phyloP scores from a whole-genome alignment of 306 rosid species.

The Vigna trinervia region DNA sequence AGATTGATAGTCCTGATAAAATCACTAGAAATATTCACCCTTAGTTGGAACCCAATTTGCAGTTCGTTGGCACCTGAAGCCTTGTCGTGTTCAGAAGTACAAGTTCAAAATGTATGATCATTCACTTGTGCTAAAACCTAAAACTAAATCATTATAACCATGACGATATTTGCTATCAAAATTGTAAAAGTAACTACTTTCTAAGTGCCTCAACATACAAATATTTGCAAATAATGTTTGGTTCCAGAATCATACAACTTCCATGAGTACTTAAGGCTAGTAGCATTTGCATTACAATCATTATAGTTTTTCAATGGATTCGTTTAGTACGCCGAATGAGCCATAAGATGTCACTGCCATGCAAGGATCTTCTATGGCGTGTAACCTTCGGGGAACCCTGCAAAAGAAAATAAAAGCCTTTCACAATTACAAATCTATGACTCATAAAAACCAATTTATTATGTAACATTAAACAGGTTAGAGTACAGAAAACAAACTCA shows the following conservation, averaged over 20 bases:
- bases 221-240: constrained; percentile 1
- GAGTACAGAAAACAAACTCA: constrained; percentile 38
- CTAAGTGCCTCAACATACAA: constrained; percentile 22
- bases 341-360: constrained; percentile 65
- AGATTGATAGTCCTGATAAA: constrained; percentile 34
- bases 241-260: constrained; percentile 19
- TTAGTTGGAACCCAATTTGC: neutral
- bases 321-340: constrained; percentile 63
- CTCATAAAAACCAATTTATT: constrained; percentile 11
- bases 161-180: constrained; percentile 17
- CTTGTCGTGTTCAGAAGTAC: neutral
- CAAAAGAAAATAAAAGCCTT: constrained; percentile 43
- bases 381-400: constrained; percentile 60
- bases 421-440: constrained; percentile 8
- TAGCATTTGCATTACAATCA: neutral
- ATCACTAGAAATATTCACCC: constrained; percentile 18
- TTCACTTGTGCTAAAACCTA: neutral
- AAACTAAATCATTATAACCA: constrained; percentile 22
- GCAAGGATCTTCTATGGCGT: constrained; percentile 64
- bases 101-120: constrained; percentile 1
- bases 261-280: neutral
- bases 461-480: constrained; percentile 24
- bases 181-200: constrained; percentile 10
- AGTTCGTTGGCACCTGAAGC: neutral
- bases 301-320: constrained; percentile 29